phyloP scores from a whole-genome alignment of 169 alveolate genomes.

The Cyclospora cayetanensis region DNA sequence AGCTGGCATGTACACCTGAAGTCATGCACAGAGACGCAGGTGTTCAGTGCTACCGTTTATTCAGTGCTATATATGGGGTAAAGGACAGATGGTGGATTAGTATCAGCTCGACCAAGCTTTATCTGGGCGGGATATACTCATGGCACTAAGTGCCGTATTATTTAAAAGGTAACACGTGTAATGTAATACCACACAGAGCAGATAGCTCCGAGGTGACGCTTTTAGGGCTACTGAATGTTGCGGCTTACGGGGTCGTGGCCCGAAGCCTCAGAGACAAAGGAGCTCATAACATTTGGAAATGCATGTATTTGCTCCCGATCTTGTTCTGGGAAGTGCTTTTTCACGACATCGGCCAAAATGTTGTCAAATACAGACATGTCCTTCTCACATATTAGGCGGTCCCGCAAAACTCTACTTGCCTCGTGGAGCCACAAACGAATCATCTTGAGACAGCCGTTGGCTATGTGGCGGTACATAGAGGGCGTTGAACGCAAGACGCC shows the following conservation, averaged over 20 bases:
- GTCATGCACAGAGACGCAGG: not conserved
- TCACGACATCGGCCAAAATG: constrained; percentile 81
- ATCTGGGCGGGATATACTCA: no score
- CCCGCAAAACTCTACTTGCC: constrained; percentile 93
- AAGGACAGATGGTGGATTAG: no score
- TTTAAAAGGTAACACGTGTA: no score
- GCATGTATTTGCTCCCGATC: constrained; percentile 81
- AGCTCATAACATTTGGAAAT: constrained; percentile 86
- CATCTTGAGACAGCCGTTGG: constrained; percentile 81
- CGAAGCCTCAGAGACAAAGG: constrained; percentile 90
- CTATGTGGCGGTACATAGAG: constrained; percentile 86
- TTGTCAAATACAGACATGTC: constrained; percentile 87
- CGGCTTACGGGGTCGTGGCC: constrained; percentile 85
- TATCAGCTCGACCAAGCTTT: no score
- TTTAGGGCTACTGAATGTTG: no score
- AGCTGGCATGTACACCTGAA: constrained; percentile 83
- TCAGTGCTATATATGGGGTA: no score
- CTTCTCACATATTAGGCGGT: constrained; percentile 88
- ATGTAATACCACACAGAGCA: no score
- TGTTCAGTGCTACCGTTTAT: no score
- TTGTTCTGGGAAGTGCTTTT: constrained; percentile 80
- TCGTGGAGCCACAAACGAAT: constrained; percentile 95
- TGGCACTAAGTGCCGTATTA: no score
- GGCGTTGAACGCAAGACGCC: constrained; percentile 91
- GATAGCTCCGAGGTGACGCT: no score